These are phyloP conservation scores for Coemansia sp. DNA, from an alignment of 192 early-diverging fungal genomes.

Conservation along the genomic window DNA sequence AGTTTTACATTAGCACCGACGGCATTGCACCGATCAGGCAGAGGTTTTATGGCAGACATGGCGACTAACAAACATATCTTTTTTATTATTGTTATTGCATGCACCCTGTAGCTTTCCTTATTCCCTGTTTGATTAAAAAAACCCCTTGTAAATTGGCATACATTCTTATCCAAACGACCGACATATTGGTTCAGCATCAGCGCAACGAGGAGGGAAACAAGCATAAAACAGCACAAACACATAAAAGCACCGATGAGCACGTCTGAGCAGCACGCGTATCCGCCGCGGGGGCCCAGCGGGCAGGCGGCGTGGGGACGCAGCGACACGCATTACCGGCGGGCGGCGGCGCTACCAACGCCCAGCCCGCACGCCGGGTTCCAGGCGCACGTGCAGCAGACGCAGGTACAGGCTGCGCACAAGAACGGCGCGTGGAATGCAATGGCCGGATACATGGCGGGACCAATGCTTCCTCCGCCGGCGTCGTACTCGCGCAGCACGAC, in stretches of 20 bases:
- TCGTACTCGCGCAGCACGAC: background rate
- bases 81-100: too few relatives aligned
- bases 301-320: slow-evolving; percentile 1
- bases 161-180: too few relatives aligned
- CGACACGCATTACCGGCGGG: background rate
- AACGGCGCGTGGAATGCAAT: background rate
- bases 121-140: background rate
- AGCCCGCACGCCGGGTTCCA: background rate
- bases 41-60: too few relatives aligned
- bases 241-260: background rate
- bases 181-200: too few relatives aligned
- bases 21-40: too few relatives aligned
- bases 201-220: too few relatives aligned
- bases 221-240: too few relatives aligned
- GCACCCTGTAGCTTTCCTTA: too few relatives aligned
- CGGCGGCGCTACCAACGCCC: background rate
- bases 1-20: too few relatives aligned
- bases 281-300: background rate
- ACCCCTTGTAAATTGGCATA: background rate
- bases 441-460: background rate
- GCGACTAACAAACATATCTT: too few relatives aligned
- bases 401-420: too few relatives aligned
- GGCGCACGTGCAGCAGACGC: background rate
- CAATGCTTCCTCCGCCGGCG: background rate
- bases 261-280: background rate